Evolutionary conservation across 331 rosid species (phyloP), one percentile per base, ranked within the genome.

Genomic region (Phaseolus coccineus): DNA sequence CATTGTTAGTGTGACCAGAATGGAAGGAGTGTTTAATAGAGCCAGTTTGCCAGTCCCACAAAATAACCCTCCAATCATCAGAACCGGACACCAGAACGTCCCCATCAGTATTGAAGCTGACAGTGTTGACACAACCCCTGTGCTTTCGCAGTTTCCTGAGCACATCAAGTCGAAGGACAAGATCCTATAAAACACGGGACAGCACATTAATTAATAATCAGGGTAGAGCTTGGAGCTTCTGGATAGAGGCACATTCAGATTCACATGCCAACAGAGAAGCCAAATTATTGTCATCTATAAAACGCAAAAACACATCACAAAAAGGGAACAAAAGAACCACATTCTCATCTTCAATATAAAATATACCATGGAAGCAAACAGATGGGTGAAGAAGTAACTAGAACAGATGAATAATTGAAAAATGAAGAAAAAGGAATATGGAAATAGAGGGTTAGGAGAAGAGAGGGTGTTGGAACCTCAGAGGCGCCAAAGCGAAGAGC

Each of bases 81-180:
- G 98, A 94, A 65, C 98, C 97, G 0, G 98, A 90, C 40, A 94
- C 78, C 77, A 94, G 82, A 73, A 89, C 68, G 71, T 85, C 91
- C 74, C 98, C 98, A 76, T 81, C 87, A 12, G 67, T 90, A 84
- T 83, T 94, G 85, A 94, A 94, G 93, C 88, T 77, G 37, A 94
- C 87, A 8, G 98, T 91, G 88, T 94, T 94, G 4, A 94, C 97
- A 88, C 98, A 94, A 25, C 96, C 97, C 69, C 74, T 88, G 82
- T 94, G 98, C 82, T 86, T 90, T 24, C 78, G 87, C 28, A 93
- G 87, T 85, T 90, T 94, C 85, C 67, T 81, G 51, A 72, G 59
- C 33, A 89, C 33, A 77, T 89, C 98, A 75, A 94, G 89, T 19
- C 98, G 91, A 56, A 87, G 93, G 31, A 94, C 96, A 16, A 94